These are phyloP conservation scores for Syncephalastrum contaminatum DNA, from an alignment of 371 early-diverging fungal genomes.

Conservation along the genomic window DNA sequence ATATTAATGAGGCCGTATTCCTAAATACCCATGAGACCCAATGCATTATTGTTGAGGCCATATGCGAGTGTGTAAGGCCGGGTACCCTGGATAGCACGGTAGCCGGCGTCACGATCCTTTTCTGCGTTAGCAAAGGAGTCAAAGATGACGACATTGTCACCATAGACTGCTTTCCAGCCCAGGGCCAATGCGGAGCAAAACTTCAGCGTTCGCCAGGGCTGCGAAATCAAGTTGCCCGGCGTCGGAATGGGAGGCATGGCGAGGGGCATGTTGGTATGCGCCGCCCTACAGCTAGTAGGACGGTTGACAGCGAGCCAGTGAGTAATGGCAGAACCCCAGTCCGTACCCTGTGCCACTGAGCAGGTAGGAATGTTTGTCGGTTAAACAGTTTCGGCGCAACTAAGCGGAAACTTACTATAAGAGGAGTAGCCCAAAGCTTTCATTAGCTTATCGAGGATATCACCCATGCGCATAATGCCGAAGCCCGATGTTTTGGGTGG, in stretches of 20 bases:
- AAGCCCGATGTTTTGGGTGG: constrained; percentile 42
- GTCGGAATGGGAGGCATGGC: constrained; percentile 40
- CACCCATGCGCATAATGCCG: constrained; percentile 38
- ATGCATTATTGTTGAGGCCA: constrained; percentile 60
- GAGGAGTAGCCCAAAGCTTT: constrained; percentile 51
- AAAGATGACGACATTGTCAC: constrained; percentile 7
- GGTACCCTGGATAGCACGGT: constrained; percentile 55
- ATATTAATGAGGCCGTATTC: no score
- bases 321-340: constrained; percentile 56
- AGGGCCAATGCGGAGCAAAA: constrained; percentile 28
- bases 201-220: constrained; percentile 25
- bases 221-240: constrained; percentile 29
- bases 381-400: constrained; percentile 2
- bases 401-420: constrained; percentile 26
- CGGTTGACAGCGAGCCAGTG: constrained; percentile 41
- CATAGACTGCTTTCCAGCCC: constrained; percentile 31
- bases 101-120: constrained; percentile 42
- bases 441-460: constrained; percentile 54
- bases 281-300: constrained; percentile 38
- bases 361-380: background rate
- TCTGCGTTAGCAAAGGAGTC: constrained; percentile 31
- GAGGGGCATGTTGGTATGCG: constrained; percentile 46
- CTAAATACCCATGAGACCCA: constrained; percentile 44
- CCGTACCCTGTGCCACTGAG: constrained; percentile 45
- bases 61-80: constrained; percentile 61